Base-by-base conservation (phyloP, 2,329 filamentous ascomycete genomes). In the Alternaria triticina region DNA sequence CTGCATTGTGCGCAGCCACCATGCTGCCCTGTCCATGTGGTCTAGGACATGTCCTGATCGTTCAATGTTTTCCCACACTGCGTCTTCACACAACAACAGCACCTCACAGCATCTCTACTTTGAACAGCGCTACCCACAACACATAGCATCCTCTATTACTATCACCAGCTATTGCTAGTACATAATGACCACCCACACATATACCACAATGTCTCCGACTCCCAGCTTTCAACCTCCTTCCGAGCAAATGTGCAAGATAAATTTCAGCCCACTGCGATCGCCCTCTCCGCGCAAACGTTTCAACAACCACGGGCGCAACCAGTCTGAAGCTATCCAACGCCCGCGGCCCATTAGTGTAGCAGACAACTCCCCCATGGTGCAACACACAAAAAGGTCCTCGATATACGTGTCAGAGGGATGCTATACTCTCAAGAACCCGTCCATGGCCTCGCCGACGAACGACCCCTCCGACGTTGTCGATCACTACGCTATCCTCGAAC, bases 401-500 rank as follows among this genome's bases (percentile, higher is more conserved):
- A 72, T 74, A 45, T 74, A 73, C 61, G 71, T 74, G 20, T 73
- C 71, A 28, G 70, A 73, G 55, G 71, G 70, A 23, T 17, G 70
- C 69, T 45, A 66, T 36, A 36, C 33, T 71, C 13, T 64, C 71
- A 30, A 70, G 52, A 54, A 63, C 47, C 66, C 70, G n/a, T 62
- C 70, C 57, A 69, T 72, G 44, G 57, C 65, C 28, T 71, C 70
- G 12, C 68, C 70, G 6, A 62, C 51, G 49, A 70, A 56, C 62
- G 66, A 70, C 15, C 54, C 66, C 4, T 46, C 64, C 8, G 70
- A 69, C 13, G 73, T 74, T 30, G 52, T 70, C 15, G 74, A 79
- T 66, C 71, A 79, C 63, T 79, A 79, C 67, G 67, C 70, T 13
- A 70, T 72, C 50, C 62, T 79, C 12, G 62, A 70, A 46, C 62